Evolutionary conservation across 1,284 basidiomycete species (phyloP).

Genomic region (Puccinia polysora): DNA sequence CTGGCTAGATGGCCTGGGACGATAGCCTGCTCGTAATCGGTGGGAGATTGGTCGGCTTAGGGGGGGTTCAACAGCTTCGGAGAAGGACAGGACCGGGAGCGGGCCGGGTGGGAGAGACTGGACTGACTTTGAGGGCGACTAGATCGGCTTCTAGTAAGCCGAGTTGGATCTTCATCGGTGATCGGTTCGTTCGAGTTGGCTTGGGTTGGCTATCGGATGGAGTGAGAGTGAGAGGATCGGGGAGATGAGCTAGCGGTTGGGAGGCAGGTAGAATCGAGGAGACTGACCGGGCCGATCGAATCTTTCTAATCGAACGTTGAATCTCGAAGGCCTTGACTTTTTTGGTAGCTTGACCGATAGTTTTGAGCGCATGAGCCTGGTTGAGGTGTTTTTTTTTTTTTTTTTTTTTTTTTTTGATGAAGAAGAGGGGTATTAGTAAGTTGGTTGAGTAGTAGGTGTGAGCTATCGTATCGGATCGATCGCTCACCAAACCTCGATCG

Average conservation of each 20-base stretch:
- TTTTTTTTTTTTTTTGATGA: too few relatives aligned
- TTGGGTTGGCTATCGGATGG: neutral
- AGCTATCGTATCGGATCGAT: neutral
- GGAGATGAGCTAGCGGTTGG: neutral
- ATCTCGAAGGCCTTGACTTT: slow-evolving; percentile 29
- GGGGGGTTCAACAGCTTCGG: neutral
- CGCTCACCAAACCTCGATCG: neutral
- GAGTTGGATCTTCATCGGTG: neutral
- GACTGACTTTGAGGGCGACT: slow-evolving; percentile 6
- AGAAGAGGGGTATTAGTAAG: too few relatives aligned
- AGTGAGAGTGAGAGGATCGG: neutral
- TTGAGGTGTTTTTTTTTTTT: too few relatives aligned
- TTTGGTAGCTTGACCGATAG: slow-evolving; percentile 5
- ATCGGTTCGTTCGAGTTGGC: neutral
- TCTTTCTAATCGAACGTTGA: slow-evolving; percentile 30
- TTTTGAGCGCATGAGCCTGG: slow-evolving; percentile 11
- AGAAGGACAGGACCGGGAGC: neutral
- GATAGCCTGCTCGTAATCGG: neutral
- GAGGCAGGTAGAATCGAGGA: neutral
- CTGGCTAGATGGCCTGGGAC: neutral
- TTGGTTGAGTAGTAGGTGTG: neutral
- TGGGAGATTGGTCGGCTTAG: neutral
- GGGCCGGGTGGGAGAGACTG: neutral
- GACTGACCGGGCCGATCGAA: slow-evolving; percentile 8
- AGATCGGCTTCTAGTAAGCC: slow-evolving; percentile 18